Base-by-base conservation (phyloP, 371 early-diverging fungal genomes). In the Racocetra persica region DNA sequence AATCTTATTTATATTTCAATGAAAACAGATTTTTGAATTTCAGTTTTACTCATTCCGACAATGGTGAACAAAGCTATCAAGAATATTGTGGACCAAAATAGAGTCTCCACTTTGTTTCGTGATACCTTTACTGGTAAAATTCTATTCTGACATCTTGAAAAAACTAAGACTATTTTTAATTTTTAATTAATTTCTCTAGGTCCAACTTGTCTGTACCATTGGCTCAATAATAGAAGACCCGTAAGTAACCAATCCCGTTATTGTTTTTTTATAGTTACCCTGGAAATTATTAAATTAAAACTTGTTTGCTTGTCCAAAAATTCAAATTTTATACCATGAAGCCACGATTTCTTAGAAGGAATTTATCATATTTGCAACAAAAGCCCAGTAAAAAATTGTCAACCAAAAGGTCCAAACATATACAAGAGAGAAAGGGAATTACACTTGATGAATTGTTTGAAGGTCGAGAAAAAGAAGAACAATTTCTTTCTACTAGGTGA, bases 71-170 rank as follows among this genome's bases (percentile, higher is more conserved):
- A n/a, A 10, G 76, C 76, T 13, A 76, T 76, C 26, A 57, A 60
- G 20, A 41, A 24, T 38, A 60, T 76, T 32, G 76, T 76, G 2
- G 79, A 69, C 24, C 32, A 70, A 65, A 54, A 63, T 52, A 67
- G 49, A n/a, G 70, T 63, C n/a, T 65, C 70, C 24, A 36, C 26
- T 18, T 24, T 54, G 20, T 79, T 67, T 63, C 67, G 71, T 20
- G 79, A 79, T 24, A 65, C 57, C 8, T 79, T 79, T 45, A 79
- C 79, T 41, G 79, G 79, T 79, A 59, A 54, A 26, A 45, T 41
- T 41, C 24, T 36, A 70, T 24, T 8, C 13, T 49, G 10, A 14
- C 6, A 24, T 6, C 14, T 45, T 4, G 3, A 41, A 22, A 41
- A 41, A 14, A 16, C 45, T n/a, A 20, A 6, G 28, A 38, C 8